Evolutionary conservation across 2,329 filamentous ascomycete species (phyloP).

Genomic region (Sclerotinia nivalis): DNA sequence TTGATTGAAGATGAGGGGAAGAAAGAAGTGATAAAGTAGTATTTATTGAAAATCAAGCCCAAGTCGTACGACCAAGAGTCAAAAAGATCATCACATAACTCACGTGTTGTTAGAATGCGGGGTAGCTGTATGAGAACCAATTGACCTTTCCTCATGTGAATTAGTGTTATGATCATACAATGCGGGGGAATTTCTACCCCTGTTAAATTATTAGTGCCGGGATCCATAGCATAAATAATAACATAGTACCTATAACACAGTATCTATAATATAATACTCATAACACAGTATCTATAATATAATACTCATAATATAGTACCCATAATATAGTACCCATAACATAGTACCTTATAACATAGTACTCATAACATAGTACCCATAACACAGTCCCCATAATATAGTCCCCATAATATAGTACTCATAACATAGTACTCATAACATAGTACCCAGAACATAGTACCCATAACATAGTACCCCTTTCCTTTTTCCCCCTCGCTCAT

Average conservation of each 20-base stretch:
- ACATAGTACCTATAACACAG: too few species aligned
- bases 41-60: background rate
- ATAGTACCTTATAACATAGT: too few species aligned
- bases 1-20: background rate
- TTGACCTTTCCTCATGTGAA: background rate
- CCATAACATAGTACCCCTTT: too few species aligned
- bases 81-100: conserved; percentile 17
- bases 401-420: too few species aligned
- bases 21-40: background rate
- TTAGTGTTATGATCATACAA: background rate
- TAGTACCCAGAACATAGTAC: too few species aligned
- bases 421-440: background rate
- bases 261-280: too few species aligned
- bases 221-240: too few species aligned
- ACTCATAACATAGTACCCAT: too few species aligned
- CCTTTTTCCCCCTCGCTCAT: background rate
- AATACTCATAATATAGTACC: too few species aligned
- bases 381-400: too few species aligned
- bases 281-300: too few species aligned
- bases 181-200: conserved; percentile 7
- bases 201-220: background rate
- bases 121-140: conserved; percentile 15
- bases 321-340: too few species aligned
- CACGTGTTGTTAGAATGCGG: conserved; percentile 26
- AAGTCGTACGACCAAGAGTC: conserved; percentile 14